phyloP scores from a whole-genome alignment of 495 filamentous ascomycete genomes.

The Penicillium canescens region DNA sequence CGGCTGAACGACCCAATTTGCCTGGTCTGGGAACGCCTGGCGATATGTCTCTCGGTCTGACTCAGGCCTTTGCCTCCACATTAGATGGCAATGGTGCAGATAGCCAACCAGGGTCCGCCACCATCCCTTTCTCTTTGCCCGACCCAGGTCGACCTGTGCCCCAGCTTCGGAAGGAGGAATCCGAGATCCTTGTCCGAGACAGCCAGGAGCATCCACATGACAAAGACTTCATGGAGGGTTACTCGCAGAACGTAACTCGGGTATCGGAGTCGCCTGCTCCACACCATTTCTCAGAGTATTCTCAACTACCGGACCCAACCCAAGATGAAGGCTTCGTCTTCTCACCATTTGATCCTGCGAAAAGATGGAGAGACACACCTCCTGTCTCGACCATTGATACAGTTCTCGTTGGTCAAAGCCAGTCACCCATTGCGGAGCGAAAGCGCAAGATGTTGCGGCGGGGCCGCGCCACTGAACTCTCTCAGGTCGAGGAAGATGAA shows the following conservation, averaged over 20 bases:
- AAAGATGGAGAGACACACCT: conserved; percentile 63
- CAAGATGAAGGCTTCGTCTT: conserved; percentile 79
- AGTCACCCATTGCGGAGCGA: conserved; percentile 61
- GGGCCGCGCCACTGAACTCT: conserved; percentile 32
- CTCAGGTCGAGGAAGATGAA: conserved; percentile 43
- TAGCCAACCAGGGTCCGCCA: conserved; percentile 41
- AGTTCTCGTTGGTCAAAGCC: conserved; percentile 52
- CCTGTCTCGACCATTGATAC: conserved; percentile 69
- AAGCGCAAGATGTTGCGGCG: conserved; percentile 61
- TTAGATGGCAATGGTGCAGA: conserved; percentile 63
- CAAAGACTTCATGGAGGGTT: conserved; percentile 31
- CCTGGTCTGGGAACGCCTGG: conserved; percentile 54
- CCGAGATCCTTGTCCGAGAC: conserved; percentile 62
- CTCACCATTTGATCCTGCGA: conserved; percentile 54
- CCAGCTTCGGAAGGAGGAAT: conserved; percentile 42
- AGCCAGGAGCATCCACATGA: conserved; percentile 54
- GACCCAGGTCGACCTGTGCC: conserved; percentile 50
- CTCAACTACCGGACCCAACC: conserved; percentile 71
- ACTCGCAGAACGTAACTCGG: conserved; percentile 33
- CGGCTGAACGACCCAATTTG: conserved; percentile 46
- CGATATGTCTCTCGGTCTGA: conserved; percentile 69
- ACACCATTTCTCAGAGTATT: conserved; percentile 55
- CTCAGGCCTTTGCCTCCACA: conserved; percentile 91
- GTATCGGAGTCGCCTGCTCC: conserved; percentile 45
- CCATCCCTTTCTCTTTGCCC: conserved; percentile 49